These are phyloP conservation scores for Bidens hawaiensis DNA, from an alignment of 140 eudicot genomes.

Conservation along the genomic window DNA sequence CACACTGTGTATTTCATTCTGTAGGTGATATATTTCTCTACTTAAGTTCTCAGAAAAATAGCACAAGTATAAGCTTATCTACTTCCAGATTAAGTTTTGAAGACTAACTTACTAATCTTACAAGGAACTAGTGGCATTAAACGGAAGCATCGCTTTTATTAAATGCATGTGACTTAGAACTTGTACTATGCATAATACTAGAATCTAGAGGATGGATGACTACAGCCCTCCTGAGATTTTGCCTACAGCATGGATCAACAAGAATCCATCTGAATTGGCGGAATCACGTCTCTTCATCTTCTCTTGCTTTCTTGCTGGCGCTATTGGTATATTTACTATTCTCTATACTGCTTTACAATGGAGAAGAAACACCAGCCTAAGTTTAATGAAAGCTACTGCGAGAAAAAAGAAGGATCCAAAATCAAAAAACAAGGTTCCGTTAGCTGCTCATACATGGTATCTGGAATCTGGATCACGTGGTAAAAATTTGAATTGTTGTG, in stretches of 20 bases:
- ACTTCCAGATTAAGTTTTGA: background rate
- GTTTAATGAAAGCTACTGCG: slow-evolving; percentile 94
- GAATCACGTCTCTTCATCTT: slow-evolving; percentile 69
- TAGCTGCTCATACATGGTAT: slow-evolving; percentile 84
- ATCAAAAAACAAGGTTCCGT: slow-evolving; percentile 58
- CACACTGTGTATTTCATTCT: slow-evolving; percentile 4
- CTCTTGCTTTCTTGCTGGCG: slow-evolving; percentile 84
- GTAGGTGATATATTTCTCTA: slow-evolving; percentile 12
- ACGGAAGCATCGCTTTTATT: no score
- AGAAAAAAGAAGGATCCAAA: slow-evolving; percentile 91
- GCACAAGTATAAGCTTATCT: background rate
- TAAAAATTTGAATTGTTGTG: slow-evolving; percentile 86
- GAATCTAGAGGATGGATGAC: slow-evolving; percentile 65
- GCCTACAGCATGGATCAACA: slow-evolving; percentile 55
- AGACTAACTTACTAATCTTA: no score
- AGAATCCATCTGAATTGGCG: slow-evolving; percentile 54
- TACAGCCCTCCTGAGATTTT: slow-evolving; percentile 46
- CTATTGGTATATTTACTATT: slow-evolving; percentile 80
- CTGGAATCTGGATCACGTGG: slow-evolving; percentile 78
- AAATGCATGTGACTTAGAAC: slow-evolving; percentile 17
- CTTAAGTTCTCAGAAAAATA: no score
- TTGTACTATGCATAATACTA: no score
- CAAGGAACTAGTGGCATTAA: no score
- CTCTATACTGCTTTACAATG: slow-evolving; percentile 89
- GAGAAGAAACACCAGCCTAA: slow-evolving; percentile 87